phyloP scores from a whole-genome alignment of 2,329 filamentous ascomycete genomes.

The Colletotrichum sp. region DNA sequence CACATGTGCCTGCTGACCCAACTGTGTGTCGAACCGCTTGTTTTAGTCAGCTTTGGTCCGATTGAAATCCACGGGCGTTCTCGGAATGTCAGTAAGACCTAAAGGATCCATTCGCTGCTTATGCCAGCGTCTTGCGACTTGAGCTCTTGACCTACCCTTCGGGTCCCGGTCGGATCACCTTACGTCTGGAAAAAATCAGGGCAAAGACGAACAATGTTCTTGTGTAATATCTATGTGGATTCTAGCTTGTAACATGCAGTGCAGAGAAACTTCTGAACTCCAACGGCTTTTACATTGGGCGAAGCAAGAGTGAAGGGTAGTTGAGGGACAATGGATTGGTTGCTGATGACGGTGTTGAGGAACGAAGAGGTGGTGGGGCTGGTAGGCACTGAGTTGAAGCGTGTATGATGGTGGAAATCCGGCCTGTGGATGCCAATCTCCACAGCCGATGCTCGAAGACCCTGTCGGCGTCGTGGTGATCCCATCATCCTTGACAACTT shows the following conservation, averaged over 20 bases:
- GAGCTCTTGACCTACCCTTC: background rate
- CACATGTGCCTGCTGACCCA: background rate
- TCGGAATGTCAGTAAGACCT: background rate
- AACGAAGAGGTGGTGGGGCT: background rate
- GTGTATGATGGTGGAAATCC: too few relatives aligned
- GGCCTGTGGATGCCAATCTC: too few relatives aligned
- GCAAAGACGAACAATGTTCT: background rate
- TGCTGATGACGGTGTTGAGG: background rate
- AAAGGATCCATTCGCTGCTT: background rate
- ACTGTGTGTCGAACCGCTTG: background rate
- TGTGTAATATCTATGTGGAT: background rate
- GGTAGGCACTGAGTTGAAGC: background rate
- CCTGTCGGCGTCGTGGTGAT: too few relatives aligned
- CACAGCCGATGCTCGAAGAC: too few relatives aligned
- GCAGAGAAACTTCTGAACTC: background rate
- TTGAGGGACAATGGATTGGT: background rate
- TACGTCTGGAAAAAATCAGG: background rate
- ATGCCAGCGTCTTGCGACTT: background rate
- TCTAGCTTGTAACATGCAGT: background rate
- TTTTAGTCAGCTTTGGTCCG: background rate
- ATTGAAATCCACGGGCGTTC: background rate
- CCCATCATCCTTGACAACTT: too few relatives aligned
- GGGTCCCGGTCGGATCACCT: background rate
- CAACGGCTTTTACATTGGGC: background rate
- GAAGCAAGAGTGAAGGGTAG: background rate